Evolutionary conservation across 768 basidiomycete genomes (phyloP).

Genomic region (Trametes cinnabarina): DNA sequence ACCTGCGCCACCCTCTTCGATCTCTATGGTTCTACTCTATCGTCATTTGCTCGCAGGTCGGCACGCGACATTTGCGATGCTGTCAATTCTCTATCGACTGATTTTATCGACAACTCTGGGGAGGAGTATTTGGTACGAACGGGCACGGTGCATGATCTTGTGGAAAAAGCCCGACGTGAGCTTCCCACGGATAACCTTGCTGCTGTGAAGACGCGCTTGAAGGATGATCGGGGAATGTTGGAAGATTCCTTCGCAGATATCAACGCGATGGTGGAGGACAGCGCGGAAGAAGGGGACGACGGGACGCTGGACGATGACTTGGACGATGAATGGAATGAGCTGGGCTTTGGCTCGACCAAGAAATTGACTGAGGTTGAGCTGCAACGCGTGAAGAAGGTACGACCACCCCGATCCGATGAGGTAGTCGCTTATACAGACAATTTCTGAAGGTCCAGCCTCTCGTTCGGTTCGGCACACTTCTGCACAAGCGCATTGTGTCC

Average conservation of each 20-base stretch:
- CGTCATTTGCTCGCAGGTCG: conserved; percentile 14
- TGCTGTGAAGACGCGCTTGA: conserved; percentile 56
- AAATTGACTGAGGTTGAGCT: conserved; percentile 50
- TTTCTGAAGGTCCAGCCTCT: conserved; percentile 53
- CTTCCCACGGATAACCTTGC: conserved; percentile 55
- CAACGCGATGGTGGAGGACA: conserved; percentile 48
- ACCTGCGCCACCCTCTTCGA: conserved; percentile 31
- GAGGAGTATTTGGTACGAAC: conserved; percentile 29
- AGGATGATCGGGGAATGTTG: conserved; percentile 51
- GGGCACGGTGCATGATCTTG: conserved; percentile 29
- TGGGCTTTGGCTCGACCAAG: conserved; percentile 49
- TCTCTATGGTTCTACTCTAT: conserved; percentile 25
- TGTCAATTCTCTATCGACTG: conserved; percentile 12
- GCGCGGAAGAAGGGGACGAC: conserved; percentile 26
- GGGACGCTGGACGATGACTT: conserved; percentile 28
- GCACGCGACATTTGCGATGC: conserved; percentile 21
- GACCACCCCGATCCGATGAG: conserved; percentile 9
- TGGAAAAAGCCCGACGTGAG: conserved; percentile 34
- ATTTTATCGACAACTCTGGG: conserved; percentile 15
- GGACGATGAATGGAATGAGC: conserved; percentile 49
- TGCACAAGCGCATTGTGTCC: conserved; percentile 60
- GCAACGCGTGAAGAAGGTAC: conserved; percentile 59
- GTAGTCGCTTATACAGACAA: background rate
- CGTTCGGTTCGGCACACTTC: conserved; percentile 54
- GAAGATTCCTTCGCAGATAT: conserved; percentile 63